Evolutionary conservation across 225 moss, liverwort and hornwort species (phyloP).

Genomic region (Sphagnum contortum): DNA sequence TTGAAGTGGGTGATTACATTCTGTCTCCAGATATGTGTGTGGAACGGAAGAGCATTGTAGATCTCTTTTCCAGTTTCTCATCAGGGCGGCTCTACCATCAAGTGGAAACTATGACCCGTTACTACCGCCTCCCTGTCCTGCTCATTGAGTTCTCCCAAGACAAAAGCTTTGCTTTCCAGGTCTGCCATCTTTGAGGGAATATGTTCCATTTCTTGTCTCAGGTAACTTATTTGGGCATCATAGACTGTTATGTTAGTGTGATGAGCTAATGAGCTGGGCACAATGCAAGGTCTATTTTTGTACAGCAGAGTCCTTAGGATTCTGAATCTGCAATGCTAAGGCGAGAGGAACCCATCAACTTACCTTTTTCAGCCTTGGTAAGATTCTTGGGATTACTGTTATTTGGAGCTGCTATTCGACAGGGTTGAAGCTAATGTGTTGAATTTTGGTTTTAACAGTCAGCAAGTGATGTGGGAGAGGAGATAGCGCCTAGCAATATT

Average conservation of each 20-base stretch:
- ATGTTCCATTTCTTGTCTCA: too few species aligned
- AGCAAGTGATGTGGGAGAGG: conserved; percentile 78
- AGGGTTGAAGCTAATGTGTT: too few species aligned
- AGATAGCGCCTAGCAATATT: conserved; percentile 74
- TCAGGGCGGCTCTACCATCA: conserved; percentile 94
- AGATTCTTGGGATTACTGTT: too few species aligned
- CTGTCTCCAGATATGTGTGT: conserved; percentile 92
- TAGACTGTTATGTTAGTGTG: too few species aligned
- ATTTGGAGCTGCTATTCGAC: too few species aligned
- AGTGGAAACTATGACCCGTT: conserved; percentile 90
- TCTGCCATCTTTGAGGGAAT: not conserved
- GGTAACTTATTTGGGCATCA: too few species aligned
- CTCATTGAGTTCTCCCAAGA: conserved; percentile 94
- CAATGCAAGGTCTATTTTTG: too few species aligned
- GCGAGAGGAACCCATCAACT: too few species aligned
- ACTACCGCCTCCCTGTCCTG: conserved; percentile 83
- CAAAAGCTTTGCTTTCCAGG: conserved; percentile 97
- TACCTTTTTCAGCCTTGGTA: too few species aligned
- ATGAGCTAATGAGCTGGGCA: too few species aligned
- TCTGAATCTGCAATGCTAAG: too few species aligned
- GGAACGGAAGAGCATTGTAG: conserved; percentile 87
- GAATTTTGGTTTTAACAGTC: conserved; percentile 37
- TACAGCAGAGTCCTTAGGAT: too few species aligned
- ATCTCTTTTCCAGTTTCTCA: conserved; percentile 79
- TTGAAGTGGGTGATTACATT: conserved; percentile 99